A percentile compares a stretch with the other conserved stretches of the same genome.
phyloP scores from a whole-genome alignment of 176 grass and related monocot species.

The Avena insularis region DNA sequence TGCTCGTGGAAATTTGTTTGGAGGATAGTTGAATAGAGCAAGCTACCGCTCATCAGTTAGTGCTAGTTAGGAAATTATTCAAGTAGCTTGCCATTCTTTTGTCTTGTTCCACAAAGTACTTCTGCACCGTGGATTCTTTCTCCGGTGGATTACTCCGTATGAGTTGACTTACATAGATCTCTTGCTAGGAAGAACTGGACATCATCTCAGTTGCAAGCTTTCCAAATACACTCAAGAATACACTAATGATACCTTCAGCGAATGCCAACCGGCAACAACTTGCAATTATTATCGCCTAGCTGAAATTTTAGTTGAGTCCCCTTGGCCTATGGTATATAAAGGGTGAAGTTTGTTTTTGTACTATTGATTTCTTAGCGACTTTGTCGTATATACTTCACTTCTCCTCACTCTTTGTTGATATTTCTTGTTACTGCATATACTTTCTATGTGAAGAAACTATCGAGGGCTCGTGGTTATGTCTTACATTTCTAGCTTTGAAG shows the following conservation, averaged over 20 bases:
- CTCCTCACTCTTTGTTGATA: background rate
- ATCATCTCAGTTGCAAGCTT: background rate
- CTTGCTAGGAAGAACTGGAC: background rate
- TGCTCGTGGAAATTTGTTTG: background rate
- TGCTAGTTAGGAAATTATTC: background rate
- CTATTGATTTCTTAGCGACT: background rate
- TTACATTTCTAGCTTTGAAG: background rate
- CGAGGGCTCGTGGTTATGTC: too few relatives aligned
- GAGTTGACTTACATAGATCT: slow-evolving; percentile 15
- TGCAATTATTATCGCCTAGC: background rate
- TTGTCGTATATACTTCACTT: background rate
- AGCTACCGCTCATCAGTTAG: background rate
- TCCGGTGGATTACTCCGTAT: background rate
- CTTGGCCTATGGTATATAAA: background rate
- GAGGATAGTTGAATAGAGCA: background rate
- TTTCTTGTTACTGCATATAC: background rate
- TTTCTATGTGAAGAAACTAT: slow-evolving; percentile 2
- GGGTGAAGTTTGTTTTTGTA: background rate
- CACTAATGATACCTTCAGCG: background rate
- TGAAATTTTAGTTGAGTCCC: background rate
- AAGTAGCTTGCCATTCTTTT: background rate
- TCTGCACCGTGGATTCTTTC: background rate
- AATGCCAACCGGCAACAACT: background rate
- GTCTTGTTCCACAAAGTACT: background rate
- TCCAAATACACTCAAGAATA: background rate